Base-by-base conservation (phyloP, 179 eudicot genomes). In the Actinidia chinensis region DNA sequence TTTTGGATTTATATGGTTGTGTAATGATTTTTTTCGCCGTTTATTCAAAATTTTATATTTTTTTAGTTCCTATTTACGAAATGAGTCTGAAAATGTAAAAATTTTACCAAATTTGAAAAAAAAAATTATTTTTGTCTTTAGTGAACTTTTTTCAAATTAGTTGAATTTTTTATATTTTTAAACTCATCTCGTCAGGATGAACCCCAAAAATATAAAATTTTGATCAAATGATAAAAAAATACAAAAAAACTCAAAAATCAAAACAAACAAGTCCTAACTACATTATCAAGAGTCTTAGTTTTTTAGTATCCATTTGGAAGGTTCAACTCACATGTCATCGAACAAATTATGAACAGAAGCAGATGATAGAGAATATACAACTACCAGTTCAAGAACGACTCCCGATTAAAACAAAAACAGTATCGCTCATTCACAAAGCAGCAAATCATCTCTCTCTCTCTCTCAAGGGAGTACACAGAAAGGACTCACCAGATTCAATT, bases 401-500 rank as follows among this genome's bases (percentile, higher is more conserved):
- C 18, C n/a, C 2, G 36, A 36, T 11, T 8, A 56, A 40, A 17
- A 55, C 50, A 18, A 11, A 55, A 33, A 44, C 36, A 73, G 1
- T 40, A 18, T 55, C 56, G n/a, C 12, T 28, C 51, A n/a, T 5
- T 4, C 28, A 56, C 18, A 71, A 71, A 54, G 44, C 48, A 54
- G 47, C 46, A 72, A 33, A 72, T 28, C 61, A 71, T 36, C 1
- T 33, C 76, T 40, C 43, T 22, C 18, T 20, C n/a, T 13, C 20
- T 47, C 20, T 5, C 5, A 15, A 6, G 2, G 28, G 68, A 25
- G 46, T 33, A 11, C 2, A 5, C 0, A 6, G 73, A 40, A 51
- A 40, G 42, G 15, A 40, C 63, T 67, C 64, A 76, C 79, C 73
- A 52, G 73, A 52, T 52, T 65, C 46, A 14, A 63, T 68, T 33